A percentile compares a stretch with the other conserved stretches of the same genome.
Conservation (phyloP, 2,329 filamentous ascomycete genomes). For the Aspergillus sp. region DNA sequence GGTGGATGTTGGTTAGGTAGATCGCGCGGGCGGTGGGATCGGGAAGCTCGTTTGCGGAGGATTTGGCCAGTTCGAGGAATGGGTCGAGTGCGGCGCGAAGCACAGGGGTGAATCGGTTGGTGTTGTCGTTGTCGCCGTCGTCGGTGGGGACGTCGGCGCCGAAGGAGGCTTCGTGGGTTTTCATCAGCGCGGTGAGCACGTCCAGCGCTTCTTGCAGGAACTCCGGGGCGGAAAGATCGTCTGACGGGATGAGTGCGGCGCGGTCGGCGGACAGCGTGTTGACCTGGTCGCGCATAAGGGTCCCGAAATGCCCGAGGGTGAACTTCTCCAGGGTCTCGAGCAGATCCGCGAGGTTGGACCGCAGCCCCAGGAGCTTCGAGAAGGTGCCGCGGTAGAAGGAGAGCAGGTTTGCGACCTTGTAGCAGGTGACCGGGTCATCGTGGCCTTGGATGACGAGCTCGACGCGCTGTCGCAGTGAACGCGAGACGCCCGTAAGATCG, state of each 20-base stretch:
- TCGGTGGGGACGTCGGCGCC: conserved; percentile 43
- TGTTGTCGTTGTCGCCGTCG: conserved; percentile 53
- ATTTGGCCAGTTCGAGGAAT: conserved; percentile 66
- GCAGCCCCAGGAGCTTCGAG: conserved; percentile 67
- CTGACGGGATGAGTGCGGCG: conserved; percentile 66
- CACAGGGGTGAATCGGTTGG: conserved; percentile 70
- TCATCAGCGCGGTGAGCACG: conserved; percentile 74
- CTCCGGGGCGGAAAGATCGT: conserved; percentile 72
- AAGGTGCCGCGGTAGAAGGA: conserved; percentile 89
- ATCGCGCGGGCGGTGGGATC: conserved; percentile 46
- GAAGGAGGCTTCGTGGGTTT: conserved; percentile 81
- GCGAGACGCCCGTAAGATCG: conserved; percentile 75
- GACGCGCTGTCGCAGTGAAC: conserved; percentile 81
- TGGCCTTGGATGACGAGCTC: conserved; percentile 92
- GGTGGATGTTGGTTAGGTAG: conserved; percentile 48
- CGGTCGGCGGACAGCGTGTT: conserved; percentile 67
- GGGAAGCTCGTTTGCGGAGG: conserved; percentile 46
- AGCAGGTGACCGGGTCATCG: conserved; percentile 82
- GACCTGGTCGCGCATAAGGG: conserved; percentile 71
- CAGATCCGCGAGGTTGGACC: conserved; percentile 67
- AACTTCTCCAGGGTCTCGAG: conserved; percentile 69
- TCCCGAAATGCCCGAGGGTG: conserved; percentile 77
- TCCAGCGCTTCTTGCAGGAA: conserved; percentile 80
- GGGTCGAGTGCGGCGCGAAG: conserved; percentile 80
- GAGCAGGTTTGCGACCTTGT: conserved; percentile 85